phyloP scores from a whole-genome alignment of 192 early-diverging fungal genomes.

The Paraglomus brasilianum region DNA sequence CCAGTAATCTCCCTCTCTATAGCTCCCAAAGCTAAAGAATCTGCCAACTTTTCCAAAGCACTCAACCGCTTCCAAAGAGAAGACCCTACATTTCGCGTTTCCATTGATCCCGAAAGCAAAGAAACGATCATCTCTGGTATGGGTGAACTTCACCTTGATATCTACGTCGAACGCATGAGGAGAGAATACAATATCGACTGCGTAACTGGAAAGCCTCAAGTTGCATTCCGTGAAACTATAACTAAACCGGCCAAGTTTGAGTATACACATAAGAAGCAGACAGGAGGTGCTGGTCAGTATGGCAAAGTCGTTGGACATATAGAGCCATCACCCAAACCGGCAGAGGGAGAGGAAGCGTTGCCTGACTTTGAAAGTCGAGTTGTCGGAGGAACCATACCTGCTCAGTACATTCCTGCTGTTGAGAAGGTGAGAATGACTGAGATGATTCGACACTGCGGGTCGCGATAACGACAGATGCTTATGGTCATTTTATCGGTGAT shows the following conservation, averaged over 20 bases:
- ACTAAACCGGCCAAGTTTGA: slow-evolving; percentile 72
- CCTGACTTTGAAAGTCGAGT: slow-evolving; percentile 79
- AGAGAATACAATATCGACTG: slow-evolving; percentile 97
- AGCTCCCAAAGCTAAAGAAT: slow-evolving; percentile 87
- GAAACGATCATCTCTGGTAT: slow-evolving; percentile 88
- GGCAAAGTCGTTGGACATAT: slow-evolving; percentile 88
- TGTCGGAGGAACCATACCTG: slow-evolving; percentile 92
- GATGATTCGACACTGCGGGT: background rate
- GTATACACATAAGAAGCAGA: slow-evolving; percentile 99
- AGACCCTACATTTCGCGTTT: slow-evolving; percentile 84
- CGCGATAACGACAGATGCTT: background rate
- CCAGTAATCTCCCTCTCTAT: slow-evolving; percentile 95
- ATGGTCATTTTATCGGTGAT: slow-evolving; percentile 3
- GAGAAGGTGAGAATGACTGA: slow-evolving; percentile 62
- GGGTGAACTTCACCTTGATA: slow-evolving; percentile 86
- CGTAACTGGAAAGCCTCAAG: slow-evolving; percentile 93
- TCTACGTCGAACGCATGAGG: slow-evolving; percentile 98
- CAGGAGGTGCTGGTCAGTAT: slow-evolving; percentile 95
- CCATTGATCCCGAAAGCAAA: slow-evolving; percentile 76
- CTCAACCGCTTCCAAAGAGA: slow-evolving; percentile 81
- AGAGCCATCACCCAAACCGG: slow-evolving; percentile 72
- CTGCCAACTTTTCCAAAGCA: slow-evolving; percentile 75
- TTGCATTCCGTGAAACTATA: slow-evolving; percentile 96
- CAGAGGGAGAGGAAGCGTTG: slow-evolving; percentile 63
- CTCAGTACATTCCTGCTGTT: slow-evolving; percentile 90